Conservation (phyloP, 208 protist species). For the Strigomonas culicis region DNA sequence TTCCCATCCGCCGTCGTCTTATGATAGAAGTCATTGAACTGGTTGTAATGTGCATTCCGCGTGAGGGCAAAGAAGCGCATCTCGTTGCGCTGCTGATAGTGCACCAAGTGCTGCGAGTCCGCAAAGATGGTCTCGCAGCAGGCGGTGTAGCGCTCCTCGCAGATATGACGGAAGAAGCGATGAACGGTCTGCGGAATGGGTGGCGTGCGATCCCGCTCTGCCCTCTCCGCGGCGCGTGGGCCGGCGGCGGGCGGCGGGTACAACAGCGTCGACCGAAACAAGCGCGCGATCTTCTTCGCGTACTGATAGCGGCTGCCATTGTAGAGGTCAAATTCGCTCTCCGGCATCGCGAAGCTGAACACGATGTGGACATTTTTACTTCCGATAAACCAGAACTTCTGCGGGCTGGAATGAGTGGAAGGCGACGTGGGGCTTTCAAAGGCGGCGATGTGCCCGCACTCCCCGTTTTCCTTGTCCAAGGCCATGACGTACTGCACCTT, state of each 20-base stretch:
- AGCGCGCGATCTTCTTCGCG: slow-evolving; percentile 23
- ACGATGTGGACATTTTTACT: slow-evolving; percentile 51
- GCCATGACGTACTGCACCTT: slow-evolving; percentile 29
- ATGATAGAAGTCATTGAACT: background rate
- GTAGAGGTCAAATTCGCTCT: slow-evolving; percentile 13
- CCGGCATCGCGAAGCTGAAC: slow-evolving; percentile 40
- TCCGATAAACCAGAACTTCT: slow-evolving; percentile 54
- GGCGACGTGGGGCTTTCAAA: slow-evolving; percentile 11
- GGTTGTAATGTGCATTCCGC: slow-evolving; percentile 8
- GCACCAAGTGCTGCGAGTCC: slow-evolving; percentile 44
- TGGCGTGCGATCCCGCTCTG: slow-evolving; percentile 5
- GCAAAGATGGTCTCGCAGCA: slow-evolving; percentile 50
- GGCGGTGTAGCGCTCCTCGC: slow-evolving; percentile 25
- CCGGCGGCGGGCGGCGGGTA: background rate
- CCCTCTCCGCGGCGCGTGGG: background rate
- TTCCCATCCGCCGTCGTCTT: background rate
- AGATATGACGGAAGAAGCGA: slow-evolving; percentile 27
- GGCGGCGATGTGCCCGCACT: slow-evolving; percentile 48
- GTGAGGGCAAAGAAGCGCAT: slow-evolving; percentile 55
- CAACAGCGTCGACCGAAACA: slow-evolving; percentile 5
- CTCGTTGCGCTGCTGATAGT: slow-evolving; percentile 27
- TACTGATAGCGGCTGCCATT: slow-evolving; percentile 26
- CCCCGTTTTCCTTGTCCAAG: slow-evolving; percentile 53
- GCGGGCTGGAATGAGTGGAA: background rate
- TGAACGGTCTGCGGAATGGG: no score